Evolutionary conservation across 208 protist genomes (phyloP).

Genomic region (Angomonas ambiguus): DNA sequence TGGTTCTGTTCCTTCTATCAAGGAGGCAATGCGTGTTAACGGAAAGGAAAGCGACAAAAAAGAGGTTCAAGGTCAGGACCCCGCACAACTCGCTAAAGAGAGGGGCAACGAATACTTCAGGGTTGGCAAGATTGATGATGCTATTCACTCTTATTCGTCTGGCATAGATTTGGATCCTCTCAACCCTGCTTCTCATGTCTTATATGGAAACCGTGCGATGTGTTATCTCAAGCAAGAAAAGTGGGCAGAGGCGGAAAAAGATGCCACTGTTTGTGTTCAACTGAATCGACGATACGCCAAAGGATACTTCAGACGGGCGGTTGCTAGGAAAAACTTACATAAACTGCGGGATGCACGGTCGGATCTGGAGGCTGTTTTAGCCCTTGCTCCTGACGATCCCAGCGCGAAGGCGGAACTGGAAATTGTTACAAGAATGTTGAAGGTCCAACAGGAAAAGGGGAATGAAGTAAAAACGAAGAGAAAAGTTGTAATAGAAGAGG

Average conservation of each 20-base stretch:
- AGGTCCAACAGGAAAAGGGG: slow-evolving; percentile 38
- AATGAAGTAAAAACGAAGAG: slow-evolving; percentile 27
- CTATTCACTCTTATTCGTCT: slow-evolving; percentile 70
- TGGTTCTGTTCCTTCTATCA: slow-evolving; percentile 84
- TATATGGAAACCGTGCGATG: slow-evolving; percentile 86
- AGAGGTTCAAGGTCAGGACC: slow-evolving; percentile 28
- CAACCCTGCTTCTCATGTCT: slow-evolving; percentile 51
- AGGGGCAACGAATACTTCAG: slow-evolving; percentile 84
- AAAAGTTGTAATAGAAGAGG: slow-evolving; percentile 81
- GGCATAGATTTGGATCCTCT: slow-evolving; percentile 85
- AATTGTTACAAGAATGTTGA: slow-evolving; percentile 65
- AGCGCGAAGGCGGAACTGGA: slow-evolving; percentile 69
- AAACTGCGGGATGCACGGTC: slow-evolving; percentile 79
- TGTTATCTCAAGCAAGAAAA: slow-evolving; percentile 73
- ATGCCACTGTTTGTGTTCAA: slow-evolving; percentile 72
- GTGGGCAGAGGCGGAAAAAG: slow-evolving; percentile 77
- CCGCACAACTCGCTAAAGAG: slow-evolving; percentile 66
- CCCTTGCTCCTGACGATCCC: slow-evolving; percentile 61
- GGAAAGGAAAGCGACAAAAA: slow-evolving; percentile 21
- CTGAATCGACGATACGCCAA: slow-evolving; percentile 83
- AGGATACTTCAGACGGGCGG: slow-evolving; percentile 81
- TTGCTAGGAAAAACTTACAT: slow-evolving; percentile 77
- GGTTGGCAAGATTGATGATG: slow-evolving; percentile 59
- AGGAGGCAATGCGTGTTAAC: slow-evolving; percentile 49
- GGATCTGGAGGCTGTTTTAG: slow-evolving; percentile 84